phyloP scores from a whole-genome alignment of 2,329 filamentous ascomycete genomes.

The Fusarium austroafricanum region DNA sequence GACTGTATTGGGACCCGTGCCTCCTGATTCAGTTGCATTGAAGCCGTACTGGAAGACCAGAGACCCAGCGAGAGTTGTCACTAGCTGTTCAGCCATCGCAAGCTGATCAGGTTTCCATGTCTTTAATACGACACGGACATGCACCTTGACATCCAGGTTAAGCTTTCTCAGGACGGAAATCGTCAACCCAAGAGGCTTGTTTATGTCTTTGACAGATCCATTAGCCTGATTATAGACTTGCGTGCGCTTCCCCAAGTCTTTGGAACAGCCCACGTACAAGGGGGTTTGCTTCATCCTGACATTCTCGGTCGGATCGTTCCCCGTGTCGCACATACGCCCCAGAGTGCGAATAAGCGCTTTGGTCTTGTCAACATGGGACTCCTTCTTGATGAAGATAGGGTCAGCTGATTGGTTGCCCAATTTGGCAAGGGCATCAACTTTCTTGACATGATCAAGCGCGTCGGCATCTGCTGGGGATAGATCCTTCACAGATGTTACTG shows the following conservation, averaged over 20 bases:
- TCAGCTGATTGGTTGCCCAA: background rate
- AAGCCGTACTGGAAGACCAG: slow-evolving; percentile 23
- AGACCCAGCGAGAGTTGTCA: slow-evolving; percentile 11
- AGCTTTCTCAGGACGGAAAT: background rate
- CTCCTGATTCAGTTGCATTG: slow-evolving; percentile 18
- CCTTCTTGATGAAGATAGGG: background rate
- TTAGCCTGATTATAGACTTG: background rate
- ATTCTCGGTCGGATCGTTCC: background rate
- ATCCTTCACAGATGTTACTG: background rate
- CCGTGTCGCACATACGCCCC: background rate
- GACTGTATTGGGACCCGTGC: background rate
- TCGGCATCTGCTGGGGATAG: background rate
- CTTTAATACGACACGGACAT: background rate
- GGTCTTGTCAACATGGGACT: background rate
- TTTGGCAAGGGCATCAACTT: background rate
- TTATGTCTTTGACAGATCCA: background rate
- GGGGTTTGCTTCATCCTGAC: slow-evolving; percentile 15
- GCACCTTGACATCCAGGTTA: background rate
- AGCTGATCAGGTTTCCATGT: slow-evolving; percentile 10
- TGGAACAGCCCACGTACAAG: slow-evolving; percentile 26
- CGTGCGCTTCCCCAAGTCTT: background rate
- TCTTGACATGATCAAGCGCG: background rate
- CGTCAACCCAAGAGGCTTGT: slow-evolving; percentile 8
- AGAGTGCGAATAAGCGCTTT: background rate
- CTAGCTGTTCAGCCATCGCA: slow-evolving; percentile 17